Evolutionary conservation across 2,329 filamentous ascomycete species (phyloP), one percentile per base, ranked within the genome.

Genomic region (Botrytis medusae): DNA sequence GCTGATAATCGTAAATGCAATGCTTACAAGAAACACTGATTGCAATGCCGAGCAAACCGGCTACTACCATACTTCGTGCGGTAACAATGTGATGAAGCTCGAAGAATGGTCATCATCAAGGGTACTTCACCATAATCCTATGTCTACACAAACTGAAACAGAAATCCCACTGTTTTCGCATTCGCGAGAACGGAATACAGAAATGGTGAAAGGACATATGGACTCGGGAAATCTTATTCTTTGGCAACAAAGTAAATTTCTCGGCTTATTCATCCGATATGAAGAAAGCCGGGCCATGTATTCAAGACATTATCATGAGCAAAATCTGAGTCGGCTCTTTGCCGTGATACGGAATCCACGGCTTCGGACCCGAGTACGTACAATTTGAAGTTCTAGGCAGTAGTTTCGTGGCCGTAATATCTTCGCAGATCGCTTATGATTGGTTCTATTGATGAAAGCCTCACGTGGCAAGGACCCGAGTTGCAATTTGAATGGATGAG

Each of bases 301-400:
- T 25, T n/a, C 8, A 25, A 68, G 25, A 29, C 14, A 29, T 29
- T 9, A 14, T 54, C 29, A 22, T 34, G 6, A 62, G 9, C 25
- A 34, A 34, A 34, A 37, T 12, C 18, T 22, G 12, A 65, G 34
- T 54, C 64, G 64, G 44, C 44, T 65, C 44, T 51, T 14, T n/a
- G 32, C 22, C 22, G 14, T 51, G 44, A 9, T 20, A n/a, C 44
- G 63, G 63, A 37, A 37, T 51, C 14, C 32, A 37, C 63, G 63
- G 64, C 22, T 54, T 67, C 2, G 64, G 64, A 68, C 64, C 46
- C 46, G 64, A 68, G 64, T 68, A 68, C 14, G 12, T 44, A 32
- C 25, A 54, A 25, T 37, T 29, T 40, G 46, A 25, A 29, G 34
- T 68, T 68, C 64, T 51, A 14, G 64, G 46, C 64, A 22, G 22